A percentile compares a stretch with the other conserved stretches of the same genome.
These are phyloP conservation scores for Zygosaccharomyces rouxii DNA, from an alignment of 805 yeast genomes.

Conservation along the genomic window DNA sequence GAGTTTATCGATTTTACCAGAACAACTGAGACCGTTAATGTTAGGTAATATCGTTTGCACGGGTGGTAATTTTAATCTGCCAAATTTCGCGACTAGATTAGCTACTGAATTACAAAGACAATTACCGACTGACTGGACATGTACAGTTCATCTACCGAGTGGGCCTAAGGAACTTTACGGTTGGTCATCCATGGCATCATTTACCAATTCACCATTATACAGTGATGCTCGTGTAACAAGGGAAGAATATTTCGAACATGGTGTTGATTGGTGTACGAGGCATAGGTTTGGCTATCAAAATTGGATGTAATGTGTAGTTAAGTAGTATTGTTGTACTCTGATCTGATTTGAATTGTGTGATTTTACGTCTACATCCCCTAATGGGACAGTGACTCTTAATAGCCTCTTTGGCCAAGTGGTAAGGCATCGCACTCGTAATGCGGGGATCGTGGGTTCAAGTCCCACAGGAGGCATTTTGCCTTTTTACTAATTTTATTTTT, in stretches of 20 bases:
- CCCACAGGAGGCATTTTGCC: conserved; percentile 46
- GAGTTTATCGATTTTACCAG: conserved; percentile 66
- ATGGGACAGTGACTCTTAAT: not conserved
- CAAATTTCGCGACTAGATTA: conserved; percentile 62
- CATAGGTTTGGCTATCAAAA: conserved; percentile 41
- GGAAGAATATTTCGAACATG: conserved; percentile 83
- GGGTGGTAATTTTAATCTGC: conserved; percentile 77
- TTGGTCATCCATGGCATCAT: conserved; percentile 53
- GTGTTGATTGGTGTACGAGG: conserved; percentile 46
- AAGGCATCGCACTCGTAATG: conserved; percentile 57
- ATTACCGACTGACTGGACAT: conserved; percentile 67
- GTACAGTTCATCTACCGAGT: conserved; percentile 40
- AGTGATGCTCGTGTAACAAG: conserved; percentile 59
- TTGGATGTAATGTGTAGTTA: conserved; percentile 22
- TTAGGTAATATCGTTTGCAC: conserved; percentile 72
- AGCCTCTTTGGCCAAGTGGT: conserved; percentile 53
- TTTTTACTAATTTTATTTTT: not conserved
- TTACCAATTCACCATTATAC: conserved; percentile 40
- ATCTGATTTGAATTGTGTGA: not conserved
- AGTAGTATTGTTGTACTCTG: not conserved
- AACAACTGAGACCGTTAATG: conserved; percentile 64
- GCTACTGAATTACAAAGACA: conserved; percentile 58
- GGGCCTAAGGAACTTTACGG: conserved; percentile 43
- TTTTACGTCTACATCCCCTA: too few species aligned
- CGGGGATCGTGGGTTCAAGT: conserved; percentile 55